Percentiles rank a stretch among this genome's conserved stretches.
Conservation (phyloP, 78 protist genomes). For the Cavenderia fasciculata region DNA sequence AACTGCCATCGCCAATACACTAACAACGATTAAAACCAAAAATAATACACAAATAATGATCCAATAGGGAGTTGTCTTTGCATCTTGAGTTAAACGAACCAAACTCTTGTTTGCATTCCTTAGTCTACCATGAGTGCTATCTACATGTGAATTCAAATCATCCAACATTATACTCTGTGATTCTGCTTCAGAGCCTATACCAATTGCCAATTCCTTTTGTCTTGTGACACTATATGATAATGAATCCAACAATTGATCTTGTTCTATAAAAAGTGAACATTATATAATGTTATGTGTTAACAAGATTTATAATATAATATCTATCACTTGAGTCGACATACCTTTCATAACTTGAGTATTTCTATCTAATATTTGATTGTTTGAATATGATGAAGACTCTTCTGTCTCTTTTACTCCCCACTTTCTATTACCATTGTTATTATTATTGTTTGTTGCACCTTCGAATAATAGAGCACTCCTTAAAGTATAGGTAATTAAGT, state of each 20-base stretch:
- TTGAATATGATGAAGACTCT: neutral
- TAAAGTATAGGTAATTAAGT: too few species aligned
- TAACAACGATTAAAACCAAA: constrained; percentile 41
- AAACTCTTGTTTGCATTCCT: constrained; percentile 47
- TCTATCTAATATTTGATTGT: constrained; percentile 28
- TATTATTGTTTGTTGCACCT: neutral
- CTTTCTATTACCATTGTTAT: neutral
- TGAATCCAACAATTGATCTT: constrained; percentile 49
- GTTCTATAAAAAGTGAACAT: too few species aligned
- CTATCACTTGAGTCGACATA: neutral
- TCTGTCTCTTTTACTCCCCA: neutral
- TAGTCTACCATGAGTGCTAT: constrained; percentile 16
- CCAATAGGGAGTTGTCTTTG: constrained; percentile 61
- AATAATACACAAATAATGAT: constrained; percentile 29
- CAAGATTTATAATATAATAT: too few species aligned
- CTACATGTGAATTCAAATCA: constrained; percentile 50
- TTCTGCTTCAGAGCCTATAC: constrained; percentile 42
- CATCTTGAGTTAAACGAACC: neutral
- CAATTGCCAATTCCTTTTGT: constrained; percentile 43
- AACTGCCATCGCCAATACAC: constrained; percentile 10
- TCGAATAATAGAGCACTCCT: too few species aligned
- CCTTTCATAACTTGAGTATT: constrained; percentile 21
- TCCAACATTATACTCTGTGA: constrained; percentile 37
- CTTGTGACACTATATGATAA: constrained; percentile 17
- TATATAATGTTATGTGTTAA: too few species aligned